Evolutionary conservation across 192 early-diverging fungal species (phyloP), one percentile per base, ranked within the genome.

Genomic region (Coemansia sp.): DNA sequence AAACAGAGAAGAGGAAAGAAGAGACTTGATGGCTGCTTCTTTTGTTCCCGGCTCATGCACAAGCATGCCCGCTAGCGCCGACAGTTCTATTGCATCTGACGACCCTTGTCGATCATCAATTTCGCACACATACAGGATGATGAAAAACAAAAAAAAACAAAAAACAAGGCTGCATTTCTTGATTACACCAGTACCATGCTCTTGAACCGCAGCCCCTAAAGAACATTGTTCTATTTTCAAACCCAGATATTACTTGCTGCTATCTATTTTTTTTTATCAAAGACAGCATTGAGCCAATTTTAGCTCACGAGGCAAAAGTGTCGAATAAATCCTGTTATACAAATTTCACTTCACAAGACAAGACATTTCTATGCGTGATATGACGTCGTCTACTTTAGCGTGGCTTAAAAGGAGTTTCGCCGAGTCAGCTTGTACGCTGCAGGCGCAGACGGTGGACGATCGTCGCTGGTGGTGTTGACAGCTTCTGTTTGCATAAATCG

Each of bases 351-450:
- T 43, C 40, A 16, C 4, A 13, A 43, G 0, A 37, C 18, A 16
- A 43, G 9, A n/a, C n/a, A n/a, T n/a, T n/a, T n/a, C n/a, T n/a
- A n/a, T n/a, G n/a, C n/a, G n/a, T n/a, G n/a, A n/a, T n/a, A n/a
- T 39, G 39, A 40, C 7, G 3, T 15, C 9, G 9, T 40, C 39
- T 40, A 40, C 16, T 40, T 40, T 40, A n/a, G n/a, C n/a, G 15
- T 4, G 13, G 12, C 9, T 43, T 35, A 79, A 37, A 79, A 70
- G 13, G 76, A 79, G 64, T 79, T 79, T 51, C 76, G 67, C 21
- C 76, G 63, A 1, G 71, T 37, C 55, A 70, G 57, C 13, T 48
- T 52, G 33, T 42, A 63, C 13, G 56, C 64, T 20, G 37, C 40
- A 4, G 67, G 67, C 25, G 28, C 31, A 23, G 55, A 30, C 20